phyloP scores from a whole-genome alignment of 257 asterid genomes.

The Lycium ferocissimum region DNA sequence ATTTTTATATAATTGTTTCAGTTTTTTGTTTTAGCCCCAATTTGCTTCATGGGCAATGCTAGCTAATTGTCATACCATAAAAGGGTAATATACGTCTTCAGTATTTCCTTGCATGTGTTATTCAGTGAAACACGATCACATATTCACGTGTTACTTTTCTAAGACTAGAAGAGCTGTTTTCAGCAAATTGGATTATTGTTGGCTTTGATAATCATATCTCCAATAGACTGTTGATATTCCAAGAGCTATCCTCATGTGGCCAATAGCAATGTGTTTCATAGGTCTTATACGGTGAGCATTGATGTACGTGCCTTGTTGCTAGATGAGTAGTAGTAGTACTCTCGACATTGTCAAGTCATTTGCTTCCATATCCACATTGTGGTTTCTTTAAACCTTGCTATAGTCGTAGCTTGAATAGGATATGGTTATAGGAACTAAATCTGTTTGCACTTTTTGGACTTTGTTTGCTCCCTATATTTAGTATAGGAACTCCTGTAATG shows the following conservation, averaged over 20 bases:
- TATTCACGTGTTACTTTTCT: neutral
- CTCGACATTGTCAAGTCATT: neutral
- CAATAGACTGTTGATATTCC: neutral
- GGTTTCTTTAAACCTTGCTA: neutral
- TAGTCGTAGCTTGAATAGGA: neutral
- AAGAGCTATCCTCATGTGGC: constrained; percentile 17
- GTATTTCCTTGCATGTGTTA: neutral
- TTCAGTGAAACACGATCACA: neutral
- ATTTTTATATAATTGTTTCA: neutral
- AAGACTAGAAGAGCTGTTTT: neutral
- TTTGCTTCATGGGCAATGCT: constrained; percentile 1
- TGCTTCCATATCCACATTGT: neutral
- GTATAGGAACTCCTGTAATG: neutral
- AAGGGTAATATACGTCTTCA: neutral
- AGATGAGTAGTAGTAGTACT: neutral
- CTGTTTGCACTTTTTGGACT: neutral
- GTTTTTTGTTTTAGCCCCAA: constrained; percentile 8
- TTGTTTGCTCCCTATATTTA: neutral
- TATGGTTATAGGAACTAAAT: neutral
- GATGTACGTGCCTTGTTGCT: neutral
- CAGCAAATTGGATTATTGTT: neutral
- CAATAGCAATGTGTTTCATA: neutral
- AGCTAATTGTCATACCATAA: neutral
- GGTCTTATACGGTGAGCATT: neutral
- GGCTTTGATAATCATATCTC: neutral